These are phyloP conservation scores for Oxyria digyna DNA, from an alignment of 148 eudicot species.

Conservation along the genomic window DNA sequence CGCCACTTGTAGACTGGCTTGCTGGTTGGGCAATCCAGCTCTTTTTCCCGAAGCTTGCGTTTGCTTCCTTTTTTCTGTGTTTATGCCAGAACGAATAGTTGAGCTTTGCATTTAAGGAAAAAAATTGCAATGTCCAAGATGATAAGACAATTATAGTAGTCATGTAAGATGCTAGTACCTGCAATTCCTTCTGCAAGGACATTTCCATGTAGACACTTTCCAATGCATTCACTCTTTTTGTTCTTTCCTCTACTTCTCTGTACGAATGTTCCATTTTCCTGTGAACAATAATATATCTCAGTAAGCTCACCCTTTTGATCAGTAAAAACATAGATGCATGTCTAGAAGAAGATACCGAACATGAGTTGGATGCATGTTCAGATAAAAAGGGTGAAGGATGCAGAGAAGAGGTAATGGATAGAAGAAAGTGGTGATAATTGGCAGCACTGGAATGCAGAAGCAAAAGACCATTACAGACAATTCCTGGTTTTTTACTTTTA, in stretches of 20 bases:
- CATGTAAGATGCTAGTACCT: conserved; percentile 33
- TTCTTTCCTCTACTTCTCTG: conserved; percentile 60
- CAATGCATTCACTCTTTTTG: conserved; percentile 48
- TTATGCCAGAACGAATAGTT: background rate
- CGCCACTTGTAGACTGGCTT: conserved; percentile 41
- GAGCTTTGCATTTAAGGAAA: background rate
- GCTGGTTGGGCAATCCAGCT: conserved; percentile 46
- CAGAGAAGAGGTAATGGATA: background rate
- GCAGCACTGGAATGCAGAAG: background rate
- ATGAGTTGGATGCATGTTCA: background rate
- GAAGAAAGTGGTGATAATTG: background rate
- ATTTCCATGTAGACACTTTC: conserved; percentile 58
- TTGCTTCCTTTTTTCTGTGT: conserved; percentile 82
- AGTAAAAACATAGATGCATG: background rate
- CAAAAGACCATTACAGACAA: background rate
- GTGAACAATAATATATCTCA: conserved; percentile 5
- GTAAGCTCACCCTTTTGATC: background rate
- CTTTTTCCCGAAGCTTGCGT: conserved; percentile 79
- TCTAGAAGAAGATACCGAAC: background rate
- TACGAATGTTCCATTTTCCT: conserved; percentile 66
- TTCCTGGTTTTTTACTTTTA: background rate
- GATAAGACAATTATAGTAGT: background rate
- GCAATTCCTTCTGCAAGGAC: conserved; percentile 80
- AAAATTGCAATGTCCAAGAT: background rate
- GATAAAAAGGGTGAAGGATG: background rate